These are phyloP conservation scores for Cucurbita moschata DNA, from an alignment of 306 rosid genomes.

Conservation along the genomic window DNA sequence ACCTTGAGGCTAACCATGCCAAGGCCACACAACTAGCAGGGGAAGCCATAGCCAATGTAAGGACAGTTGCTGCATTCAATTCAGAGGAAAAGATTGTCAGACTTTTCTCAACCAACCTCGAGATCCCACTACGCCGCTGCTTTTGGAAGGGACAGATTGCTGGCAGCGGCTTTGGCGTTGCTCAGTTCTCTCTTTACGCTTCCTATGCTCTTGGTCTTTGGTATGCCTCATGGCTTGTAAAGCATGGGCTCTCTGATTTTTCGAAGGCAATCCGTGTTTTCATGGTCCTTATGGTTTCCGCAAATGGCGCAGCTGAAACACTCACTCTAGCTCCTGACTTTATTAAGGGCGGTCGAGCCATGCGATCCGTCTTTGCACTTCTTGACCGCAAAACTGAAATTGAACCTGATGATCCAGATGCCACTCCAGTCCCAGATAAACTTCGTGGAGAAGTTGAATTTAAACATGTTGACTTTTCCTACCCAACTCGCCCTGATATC, in stretches of 20 bases:
- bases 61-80: conserved; percentile 86
- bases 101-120: conserved; percentile 59
- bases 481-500: conserved; percentile 83
- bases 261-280: conserved; percentile 79
- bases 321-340: conserved; percentile 96
- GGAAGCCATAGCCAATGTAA: conserved; percentile 89
- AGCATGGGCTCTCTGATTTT: conserved; percentile 85
- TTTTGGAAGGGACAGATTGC: conserved; percentile 95
- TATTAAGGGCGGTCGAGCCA: conserved; percentile 91
- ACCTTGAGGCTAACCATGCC: conserved; percentile 81
- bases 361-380: conserved; percentile 89
- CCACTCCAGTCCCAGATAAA: conserved; percentile 65
- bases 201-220: conserved; percentile 94
- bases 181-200: conserved; percentile 80
- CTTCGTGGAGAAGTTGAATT: conserved; percentile 92
- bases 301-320: conserved; percentile 97
- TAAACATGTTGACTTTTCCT: conserved; percentile 82
- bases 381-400: conserved; percentile 93
- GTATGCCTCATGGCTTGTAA: conserved; percentile 98
- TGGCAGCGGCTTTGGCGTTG: conserved; percentile 80
- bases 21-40: conserved; percentile 96
- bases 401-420: conserved; percentile 84
- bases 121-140: conserved; percentile 60
- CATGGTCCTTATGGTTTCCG: conserved; percentile 89
- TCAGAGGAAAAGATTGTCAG: conserved; percentile 72